Conservation (phyloP, 108 stramenopile species). For the Cyclotella atomus region DNA sequence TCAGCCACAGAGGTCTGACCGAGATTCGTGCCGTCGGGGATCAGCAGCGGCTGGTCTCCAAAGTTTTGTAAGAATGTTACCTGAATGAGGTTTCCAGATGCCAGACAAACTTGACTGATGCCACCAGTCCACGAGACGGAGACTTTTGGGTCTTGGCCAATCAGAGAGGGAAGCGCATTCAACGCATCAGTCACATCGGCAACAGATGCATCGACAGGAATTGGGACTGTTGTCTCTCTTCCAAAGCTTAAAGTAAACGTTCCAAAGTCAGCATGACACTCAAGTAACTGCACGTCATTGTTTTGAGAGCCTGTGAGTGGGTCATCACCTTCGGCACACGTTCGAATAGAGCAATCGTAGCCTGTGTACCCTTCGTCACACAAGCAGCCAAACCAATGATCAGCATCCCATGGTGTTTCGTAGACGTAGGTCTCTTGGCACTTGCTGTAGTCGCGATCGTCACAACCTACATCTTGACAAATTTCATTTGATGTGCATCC, state of each 20-base stretch:
- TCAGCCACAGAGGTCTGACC: conserved; percentile 44
- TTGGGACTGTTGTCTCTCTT: conserved; percentile 55
- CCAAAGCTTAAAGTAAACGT: conserved; percentile 72
- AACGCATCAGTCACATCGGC: conserved; percentile 52
- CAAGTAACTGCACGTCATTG: conserved; percentile 67
- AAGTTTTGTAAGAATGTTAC: conserved; percentile 75
- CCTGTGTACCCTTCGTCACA: conserved; percentile 76
- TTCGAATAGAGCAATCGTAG: conserved; percentile 63
- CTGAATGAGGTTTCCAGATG: conserved; percentile 47
- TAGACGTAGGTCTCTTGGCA: conserved; percentile 47
- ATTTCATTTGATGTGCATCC: conserved; percentile 44
- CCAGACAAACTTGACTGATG: conserved; percentile 44
- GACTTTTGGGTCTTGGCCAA: conserved; percentile 36
- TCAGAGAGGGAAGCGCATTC: conserved; percentile 55
- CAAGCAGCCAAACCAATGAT: conserved; percentile 74
- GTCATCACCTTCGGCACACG: conserved; percentile 77
- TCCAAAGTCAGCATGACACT: conserved; percentile 69
- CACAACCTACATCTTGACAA: conserved; percentile 39
- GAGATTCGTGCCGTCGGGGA: conserved; percentile 54
- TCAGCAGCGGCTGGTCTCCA: conserved; percentile 55
- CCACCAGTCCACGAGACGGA: conserved; percentile 39
- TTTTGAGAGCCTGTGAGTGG: conserved; percentile 59
- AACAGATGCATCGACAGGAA: conserved; percentile 65
- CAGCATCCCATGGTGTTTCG: conserved; percentile 68
- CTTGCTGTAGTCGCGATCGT: conserved; percentile 32